Evolutionary conservation across 2,329 filamentous ascomycete species (phyloP).

Genomic region (Botrytis elliptica): DNA sequence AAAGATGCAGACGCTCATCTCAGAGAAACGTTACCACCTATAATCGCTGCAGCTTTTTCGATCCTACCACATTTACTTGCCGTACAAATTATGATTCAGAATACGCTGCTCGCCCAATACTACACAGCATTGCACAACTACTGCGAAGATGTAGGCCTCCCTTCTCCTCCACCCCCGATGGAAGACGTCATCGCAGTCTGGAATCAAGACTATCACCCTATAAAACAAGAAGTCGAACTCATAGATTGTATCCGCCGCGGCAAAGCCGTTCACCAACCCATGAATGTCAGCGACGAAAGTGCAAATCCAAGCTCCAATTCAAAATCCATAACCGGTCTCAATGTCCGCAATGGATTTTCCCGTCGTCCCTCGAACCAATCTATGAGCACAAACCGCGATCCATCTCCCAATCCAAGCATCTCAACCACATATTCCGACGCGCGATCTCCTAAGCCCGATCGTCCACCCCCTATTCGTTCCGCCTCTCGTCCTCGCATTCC

Average conservation of each 20-base stretch:
- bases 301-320: constrained; percentile 22
- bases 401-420: constrained; percentile 22
- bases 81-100: constrained; percentile 73
- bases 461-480: constrained; percentile 10
- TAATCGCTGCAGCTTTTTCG: constrained; percentile 69
- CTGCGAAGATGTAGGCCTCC: constrained; percentile 66
- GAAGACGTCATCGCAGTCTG: constrained; percentile 67
- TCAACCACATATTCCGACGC: constrained; percentile 30
- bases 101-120: constrained; percentile 71
- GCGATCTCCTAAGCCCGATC: constrained; percentile 18
- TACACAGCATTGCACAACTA: constrained; percentile 77
- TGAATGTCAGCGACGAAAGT: constrained; percentile 41
- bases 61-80: constrained; percentile 71
- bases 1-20: constrained; percentile 73
- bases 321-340: constrained; percentile 36
- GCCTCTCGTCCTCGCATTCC: constrained; percentile 16
- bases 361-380: constrained; percentile 46
- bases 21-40: constrained; percentile 65
- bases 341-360: constrained; percentile 42
- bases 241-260: constrained; percentile 64
- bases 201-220: constrained; percentile 60
- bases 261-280: constrained; percentile 60
- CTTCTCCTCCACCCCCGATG: constrained; percentile 70
- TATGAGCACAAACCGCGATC: constrained; percentile 23
- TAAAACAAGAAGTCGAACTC: constrained; percentile 65